Percentiles rank a stretch among this genome's conserved stretches.
phyloP scores from a whole-genome alignment of 768 basidiomycete species.

The Auricularia heimuer region DNA sequence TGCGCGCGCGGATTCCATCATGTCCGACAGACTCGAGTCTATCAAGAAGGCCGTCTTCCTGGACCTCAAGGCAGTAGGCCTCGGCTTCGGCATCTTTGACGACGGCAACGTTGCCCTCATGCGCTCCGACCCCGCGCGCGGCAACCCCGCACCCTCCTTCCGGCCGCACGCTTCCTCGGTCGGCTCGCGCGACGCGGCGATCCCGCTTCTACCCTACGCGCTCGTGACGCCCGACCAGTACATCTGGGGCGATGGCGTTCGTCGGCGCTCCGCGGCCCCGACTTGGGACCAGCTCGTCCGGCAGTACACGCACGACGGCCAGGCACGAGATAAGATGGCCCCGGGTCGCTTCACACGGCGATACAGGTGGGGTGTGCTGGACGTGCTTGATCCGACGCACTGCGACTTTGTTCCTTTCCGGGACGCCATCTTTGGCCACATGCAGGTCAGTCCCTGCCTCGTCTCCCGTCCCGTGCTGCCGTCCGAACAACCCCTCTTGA shows the following conservation, averaged over 20 bases:
- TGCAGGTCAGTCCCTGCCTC: slow-evolving; percentile 53
- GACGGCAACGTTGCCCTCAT: slow-evolving; percentile 5
- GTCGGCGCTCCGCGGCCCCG: slow-evolving; percentile 12
- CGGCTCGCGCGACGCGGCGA: background rate
- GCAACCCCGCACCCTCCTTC: slow-evolving; percentile 39
- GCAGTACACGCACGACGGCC: slow-evolving; percentile 48
- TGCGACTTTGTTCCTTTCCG: slow-evolving; percentile 74
- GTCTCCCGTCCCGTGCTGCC: background rate
- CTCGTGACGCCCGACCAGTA: slow-evolving; percentile 77
- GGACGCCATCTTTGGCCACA: slow-evolving; percentile 75
- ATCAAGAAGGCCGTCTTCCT: slow-evolving; percentile 72
- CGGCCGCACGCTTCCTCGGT: slow-evolving; percentile 25
- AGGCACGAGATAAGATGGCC: slow-evolving; percentile 28
- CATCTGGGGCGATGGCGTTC: slow-evolving; percentile 73
- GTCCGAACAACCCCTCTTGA: background rate
- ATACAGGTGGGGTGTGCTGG: slow-evolving; percentile 79
- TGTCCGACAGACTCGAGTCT: slow-evolving; percentile 69
- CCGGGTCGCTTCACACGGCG: slow-evolving; percentile 58
- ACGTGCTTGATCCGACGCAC: slow-evolving; percentile 68
- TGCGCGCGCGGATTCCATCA: slow-evolving; percentile 69
- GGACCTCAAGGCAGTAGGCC: slow-evolving; percentile 75
- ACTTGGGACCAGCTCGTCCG: slow-evolving; percentile 65
- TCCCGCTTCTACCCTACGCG: slow-evolving; percentile 55
- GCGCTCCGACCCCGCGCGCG: background rate
- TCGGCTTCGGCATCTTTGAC: slow-evolving; percentile 87